Conservation (phyloP, 805 yeast species). For the Pichia insulana region DNA sequence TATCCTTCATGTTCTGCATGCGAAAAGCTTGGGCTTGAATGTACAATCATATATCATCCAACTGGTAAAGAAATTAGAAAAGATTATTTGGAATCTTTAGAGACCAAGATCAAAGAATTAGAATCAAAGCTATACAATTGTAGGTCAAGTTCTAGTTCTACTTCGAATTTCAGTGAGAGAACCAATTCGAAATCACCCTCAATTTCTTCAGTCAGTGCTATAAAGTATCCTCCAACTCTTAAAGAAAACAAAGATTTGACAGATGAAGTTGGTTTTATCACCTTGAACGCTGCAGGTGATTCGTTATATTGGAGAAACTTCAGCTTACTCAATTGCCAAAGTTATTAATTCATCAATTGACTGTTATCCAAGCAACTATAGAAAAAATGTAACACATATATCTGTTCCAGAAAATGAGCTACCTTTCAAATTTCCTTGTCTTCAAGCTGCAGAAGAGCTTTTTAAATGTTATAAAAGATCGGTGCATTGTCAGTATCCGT, state of each 20-base stretch:
- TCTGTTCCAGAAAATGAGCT: background rate
- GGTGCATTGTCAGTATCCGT: slow-evolving; percentile 31
- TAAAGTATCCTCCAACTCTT: slow-evolving; percentile 3
- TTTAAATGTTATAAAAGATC: slow-evolving; percentile 20
- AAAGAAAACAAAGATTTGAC: slow-evolving; percentile 15
- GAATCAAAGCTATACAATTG: slow-evolving; percentile 1
- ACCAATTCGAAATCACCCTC: background rate
- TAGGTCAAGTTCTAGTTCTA: background rate
- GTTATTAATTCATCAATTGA: slow-evolving; percentile 22
- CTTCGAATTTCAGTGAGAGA: background rate
- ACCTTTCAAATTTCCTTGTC: slow-evolving; percentile 19
- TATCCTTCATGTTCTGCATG: slow-evolving; percentile 42
- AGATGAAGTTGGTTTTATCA: slow-evolving; percentile 25
- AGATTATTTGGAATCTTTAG: slow-evolving; percentile 36
- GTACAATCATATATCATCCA: slow-evolving; percentile 40
- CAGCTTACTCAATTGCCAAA: slow-evolving; percentile 27
- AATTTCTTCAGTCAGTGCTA: background rate
- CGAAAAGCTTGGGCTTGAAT: slow-evolving; percentile 31
- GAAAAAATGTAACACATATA: background rate
- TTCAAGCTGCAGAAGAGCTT: slow-evolving; percentile 11
- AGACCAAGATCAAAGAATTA: slow-evolving; percentile 22
- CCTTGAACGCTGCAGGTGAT: slow-evolving; percentile 25
- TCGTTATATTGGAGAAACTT: slow-evolving; percentile 26
- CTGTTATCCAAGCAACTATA: slow-evolving; percentile 10
- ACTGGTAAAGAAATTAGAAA: slow-evolving; percentile 41